Percentiles rank a stretch among this genome's conserved stretches.
Conservation (phyloP, 805 yeast genomes). For the Candida berthetii region DNA sequence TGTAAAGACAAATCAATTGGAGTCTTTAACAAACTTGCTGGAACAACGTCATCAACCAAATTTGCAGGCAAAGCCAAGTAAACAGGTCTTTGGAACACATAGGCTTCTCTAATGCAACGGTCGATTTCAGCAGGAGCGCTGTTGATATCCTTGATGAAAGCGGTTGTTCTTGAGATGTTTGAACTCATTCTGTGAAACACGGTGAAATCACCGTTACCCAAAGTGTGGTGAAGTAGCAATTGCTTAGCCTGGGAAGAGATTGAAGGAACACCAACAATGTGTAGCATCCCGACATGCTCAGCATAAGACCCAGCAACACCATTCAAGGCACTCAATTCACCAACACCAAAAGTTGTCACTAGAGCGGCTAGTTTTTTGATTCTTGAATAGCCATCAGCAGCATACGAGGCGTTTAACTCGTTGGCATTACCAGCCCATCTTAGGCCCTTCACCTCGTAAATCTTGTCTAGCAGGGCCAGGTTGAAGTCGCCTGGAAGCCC, state of each 20-base stretch:
- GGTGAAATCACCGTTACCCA: constrained; percentile 78
- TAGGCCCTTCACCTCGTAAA: constrained; percentile 67
- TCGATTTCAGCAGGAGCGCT: constrained; percentile 71
- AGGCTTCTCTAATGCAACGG: constrained; percentile 67
- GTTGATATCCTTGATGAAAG: constrained; percentile 54
- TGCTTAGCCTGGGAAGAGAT: constrained; percentile 66
- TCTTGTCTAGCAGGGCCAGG: constrained; percentile 62
- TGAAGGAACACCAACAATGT: constrained; percentile 84
- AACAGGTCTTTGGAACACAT: constrained; percentile 70
- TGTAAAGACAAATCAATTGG: constrained; percentile 58
- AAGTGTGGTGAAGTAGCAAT: constrained; percentile 72
- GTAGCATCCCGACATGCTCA: constrained; percentile 81
- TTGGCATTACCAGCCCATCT: constrained; percentile 92
- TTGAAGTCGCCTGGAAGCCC: constrained; percentile 85
- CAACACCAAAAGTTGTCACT: constrained; percentile 87
- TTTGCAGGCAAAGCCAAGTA: constrained; percentile 82
- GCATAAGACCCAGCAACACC: constrained; percentile 88
- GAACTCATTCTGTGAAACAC: constrained; percentile 77
- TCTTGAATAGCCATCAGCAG: constrained; percentile 87
- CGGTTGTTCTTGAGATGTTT: constrained; percentile 61
- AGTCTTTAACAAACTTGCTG: constrained; percentile 47
- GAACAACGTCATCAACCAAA: constrained; percentile 61
- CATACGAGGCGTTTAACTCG: constrained; percentile 83
- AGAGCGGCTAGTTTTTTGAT: constrained; percentile 70
- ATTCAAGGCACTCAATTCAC: constrained; percentile 78